Conservation (phyloP, 1,284 basidiomycete species). For the Boletus mariae region DNA sequence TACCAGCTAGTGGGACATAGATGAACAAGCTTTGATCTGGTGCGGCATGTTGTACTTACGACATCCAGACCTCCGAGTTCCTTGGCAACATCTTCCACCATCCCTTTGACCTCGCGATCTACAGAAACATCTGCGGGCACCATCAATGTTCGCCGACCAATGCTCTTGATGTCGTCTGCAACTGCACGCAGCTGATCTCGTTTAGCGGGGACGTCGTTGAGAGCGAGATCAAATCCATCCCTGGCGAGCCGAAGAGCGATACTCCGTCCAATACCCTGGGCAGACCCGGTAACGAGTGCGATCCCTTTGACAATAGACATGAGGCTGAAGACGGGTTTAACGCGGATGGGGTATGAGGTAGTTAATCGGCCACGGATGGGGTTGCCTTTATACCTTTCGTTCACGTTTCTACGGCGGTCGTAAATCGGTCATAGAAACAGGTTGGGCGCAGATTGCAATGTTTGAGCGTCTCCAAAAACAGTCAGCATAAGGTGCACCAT, state of each 20-base stretch:
- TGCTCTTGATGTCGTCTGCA: neutral
- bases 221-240: constrained; percentile 13
- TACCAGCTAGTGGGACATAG: neutral
- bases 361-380: too few relatives aligned
- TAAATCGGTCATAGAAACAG: too few relatives aligned
- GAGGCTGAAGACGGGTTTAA: neutral
- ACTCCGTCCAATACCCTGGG: constrained; percentile 11
- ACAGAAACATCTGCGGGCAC: neutral
- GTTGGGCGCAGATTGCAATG: too few relatives aligned
- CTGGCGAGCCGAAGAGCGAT: constrained; percentile 16
- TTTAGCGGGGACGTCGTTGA: constrained; percentile 15
- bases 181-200: neutral
- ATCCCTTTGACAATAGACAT: constrained; percentile 8
- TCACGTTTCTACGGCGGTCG: too few relatives aligned
- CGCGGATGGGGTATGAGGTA: too few relatives aligned
- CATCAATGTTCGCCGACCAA: neutral
- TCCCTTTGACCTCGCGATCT: neutral
- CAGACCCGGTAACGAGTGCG: constrained; percentile 14
- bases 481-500: too few relatives aligned
- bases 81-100: neutral
- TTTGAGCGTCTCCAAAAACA: too few relatives aligned
- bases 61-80: neutral
- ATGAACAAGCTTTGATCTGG: neutral
- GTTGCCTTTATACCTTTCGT: too few relatives aligned
- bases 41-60: neutral